Base-by-base conservation (phyloP, 768 basidiomycete species). In the Termitomyces sp. region DNA sequence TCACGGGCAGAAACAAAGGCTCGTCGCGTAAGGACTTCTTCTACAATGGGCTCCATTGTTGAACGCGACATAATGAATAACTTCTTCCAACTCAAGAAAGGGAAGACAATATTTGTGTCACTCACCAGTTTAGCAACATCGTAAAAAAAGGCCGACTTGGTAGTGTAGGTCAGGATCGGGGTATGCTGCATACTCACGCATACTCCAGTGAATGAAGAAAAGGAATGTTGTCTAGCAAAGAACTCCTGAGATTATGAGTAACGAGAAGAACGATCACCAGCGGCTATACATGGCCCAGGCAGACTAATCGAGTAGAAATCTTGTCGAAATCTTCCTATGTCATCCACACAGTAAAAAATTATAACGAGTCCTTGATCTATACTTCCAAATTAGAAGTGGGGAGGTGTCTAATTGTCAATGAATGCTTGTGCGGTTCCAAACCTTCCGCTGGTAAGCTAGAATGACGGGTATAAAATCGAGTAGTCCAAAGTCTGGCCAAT, bases 401-500 rank as follows among this genome's bases (percentile, higher is more conserved):
- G 13, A 40, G 11, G 39, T n/a, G 9, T 39, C 53, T 32, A 55
- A 11, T 12, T 54, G 36, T 61, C 35, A 56, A 42, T 15, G 48
- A 18, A 50, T n/a, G 39, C 36, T 36, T 49, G 49, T 54, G 35
- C 59, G 24, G 45, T 52, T 70, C 89, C 89, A 92, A 6, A 81
- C 73, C 71, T 90, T 91, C 50, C 85, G 84, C 72, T 99, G 96
- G 74, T 89, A 98, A 56, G 91, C 88, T 46, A 98, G 78, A 20
- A 99, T 74, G 55, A 98, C 87, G 1, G 94, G 93, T 24, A 97
- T 72, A 67, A 99, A 85, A 65, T 98, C 92, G 59, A 84, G 79
- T 2, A 98, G 70, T 5, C 94, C 91, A 68, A 97, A 96, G 58
- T 95, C 89, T 0, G 97, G 97, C 97, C 97, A 99, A 69, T 89